Base-by-base conservation (phyloP, 495 filamentous ascomycete species). In the Pyrenula aspistea region DNA sequence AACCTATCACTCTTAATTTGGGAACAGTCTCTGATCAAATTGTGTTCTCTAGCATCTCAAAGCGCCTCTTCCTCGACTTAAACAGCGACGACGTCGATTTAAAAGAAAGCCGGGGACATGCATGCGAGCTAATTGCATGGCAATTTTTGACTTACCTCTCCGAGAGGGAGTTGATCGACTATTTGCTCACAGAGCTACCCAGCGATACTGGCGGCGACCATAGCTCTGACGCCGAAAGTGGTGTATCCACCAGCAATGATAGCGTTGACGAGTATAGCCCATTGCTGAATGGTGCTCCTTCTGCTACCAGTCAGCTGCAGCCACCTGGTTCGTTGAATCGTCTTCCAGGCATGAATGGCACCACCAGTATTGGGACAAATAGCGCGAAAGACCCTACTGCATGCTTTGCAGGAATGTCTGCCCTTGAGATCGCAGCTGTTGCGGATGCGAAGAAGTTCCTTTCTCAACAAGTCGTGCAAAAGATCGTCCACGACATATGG, bases 61-160 rank as follows among this genome's bases (percentile, higher is more conserved):
- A 87, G 71, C 89, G 83, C 77, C 84, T 91, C 60, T 89, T 87
- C 63, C 68, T 67, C 15, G 79, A 76, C 55, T 63, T 73, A 15
- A 70, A 77, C 42, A 71, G 69, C 58, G 86, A 91, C 60, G 84
- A 88, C 60, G 82, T 81, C 60, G 85, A 84, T 0, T 62, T 92
- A 25, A 84, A 85, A 62, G 81, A 88, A 56, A 85, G 86, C 53
- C 78, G 92, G 60, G 89, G 88, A 2, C 78, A 83, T 67, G 91
- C 88, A 22, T 95, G 91, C 67, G 91, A 97, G 70, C 87, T 92
- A 60, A 86, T 94, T 19, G 92, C 92, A 24, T 95, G 91, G 86
- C 81, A 91, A 51, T 91, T 93, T 60, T 74, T 95, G 49, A 84
- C 83, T 31, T 84, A 84, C 64, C 69, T 95, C 22, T 85, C 88